Evolutionary conservation across 1,139 yeast species (phyloP).

Genomic region (Magnusiomyces starmeri): DNA sequence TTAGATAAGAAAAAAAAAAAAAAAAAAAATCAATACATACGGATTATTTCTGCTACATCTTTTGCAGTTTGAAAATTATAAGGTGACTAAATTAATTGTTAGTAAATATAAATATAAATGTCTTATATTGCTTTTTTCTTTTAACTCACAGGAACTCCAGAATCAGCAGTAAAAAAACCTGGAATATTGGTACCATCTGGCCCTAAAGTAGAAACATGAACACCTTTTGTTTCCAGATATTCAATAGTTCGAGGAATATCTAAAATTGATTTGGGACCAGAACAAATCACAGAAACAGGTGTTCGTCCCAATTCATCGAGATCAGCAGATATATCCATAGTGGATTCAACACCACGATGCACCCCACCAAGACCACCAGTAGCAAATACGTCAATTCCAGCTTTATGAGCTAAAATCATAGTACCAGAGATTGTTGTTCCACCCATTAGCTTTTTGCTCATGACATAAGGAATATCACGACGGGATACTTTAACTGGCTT

Average conservation of each 20-base stretch:
- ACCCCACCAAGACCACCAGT: constrained; percentile 96
- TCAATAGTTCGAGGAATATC: constrained; percentile 80
- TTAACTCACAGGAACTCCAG: constrained; percentile 43
- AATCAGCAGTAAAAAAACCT: constrained; percentile 73
- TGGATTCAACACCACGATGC: constrained; percentile 65
- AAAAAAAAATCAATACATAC: constrained; percentile 27
- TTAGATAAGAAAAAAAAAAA: constrained; percentile 8
- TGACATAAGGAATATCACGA: constrained; percentile 69
- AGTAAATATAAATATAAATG: neutral
- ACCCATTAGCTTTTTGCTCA: constrained; percentile 59
- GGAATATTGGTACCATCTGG: constrained; percentile 55
- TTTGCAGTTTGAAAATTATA: constrained; percentile 46
- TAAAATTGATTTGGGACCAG: constrained; percentile 83
- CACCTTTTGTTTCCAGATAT: constrained; percentile 82
- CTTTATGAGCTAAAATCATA: constrained; percentile 68
- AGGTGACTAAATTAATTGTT: constrained; percentile 42
- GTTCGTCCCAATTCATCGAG: constrained; percentile 77
- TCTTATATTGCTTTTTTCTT: neutral
- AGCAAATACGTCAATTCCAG: constrained; percentile 80
- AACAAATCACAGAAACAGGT: constrained; percentile 80
- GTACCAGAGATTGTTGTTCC: constrained; percentile 91
- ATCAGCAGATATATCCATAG: constrained; percentile 84
- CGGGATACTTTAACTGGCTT: constrained; percentile 60
- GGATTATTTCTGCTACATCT: constrained; percentile 58
- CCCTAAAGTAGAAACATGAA: constrained; percentile 44